Evolutionary conservation across 208 protist genomes (phyloP), one percentile per base, ranked within the genome.

Genomic region (Wallacemonas rigidus): DNA sequence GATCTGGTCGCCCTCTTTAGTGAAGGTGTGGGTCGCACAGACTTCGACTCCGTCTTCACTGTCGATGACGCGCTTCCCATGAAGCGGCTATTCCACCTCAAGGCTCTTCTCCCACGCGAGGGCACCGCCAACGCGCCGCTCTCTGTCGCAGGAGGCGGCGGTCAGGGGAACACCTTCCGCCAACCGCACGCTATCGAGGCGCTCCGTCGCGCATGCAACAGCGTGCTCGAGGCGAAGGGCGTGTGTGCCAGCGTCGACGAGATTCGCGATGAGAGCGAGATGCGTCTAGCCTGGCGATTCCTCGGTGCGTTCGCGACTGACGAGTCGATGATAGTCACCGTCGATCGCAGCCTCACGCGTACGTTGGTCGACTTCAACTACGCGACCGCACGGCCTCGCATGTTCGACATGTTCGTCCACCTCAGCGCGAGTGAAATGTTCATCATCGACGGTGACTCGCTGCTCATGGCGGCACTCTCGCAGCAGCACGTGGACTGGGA

Each of bases 351-450:
- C 36, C 77, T 93, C 2, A 70, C 85, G 9, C 76, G 73, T 36
- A 72, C 70, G 14, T 88, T 83, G 0, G 83, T 93, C 14, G 81
- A 96, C 35, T 77, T 80, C 63, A 85, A 91, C 79, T 97, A 97
- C 73, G 81, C 79, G 44, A 94, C 79, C 41, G 78, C 85, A n/a
- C 80, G 86, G 6, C 93, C 93, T n/a, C 82, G 83, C 11, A 83
- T 91, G 76, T 90, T 93, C 74, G 91, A 97, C 60, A 94, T 97
- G 75, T 97, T 97, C 62, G 83, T 94, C 6, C 91, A 97, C 72
- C 79, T 97, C 47, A 94, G 86, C 67, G 91, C 90, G 39, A 81
- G 74, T 57, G 91, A 95, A 72, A 94, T 95, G 82, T 97, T 97
- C 69, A 94, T 97, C 80, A 92, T 97, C 76, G 93, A 97, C 69